Evolutionary conservation across 495 filamentous ascomycete genomes (phyloP).

Genomic region (Aspergillus indologenus): DNA sequence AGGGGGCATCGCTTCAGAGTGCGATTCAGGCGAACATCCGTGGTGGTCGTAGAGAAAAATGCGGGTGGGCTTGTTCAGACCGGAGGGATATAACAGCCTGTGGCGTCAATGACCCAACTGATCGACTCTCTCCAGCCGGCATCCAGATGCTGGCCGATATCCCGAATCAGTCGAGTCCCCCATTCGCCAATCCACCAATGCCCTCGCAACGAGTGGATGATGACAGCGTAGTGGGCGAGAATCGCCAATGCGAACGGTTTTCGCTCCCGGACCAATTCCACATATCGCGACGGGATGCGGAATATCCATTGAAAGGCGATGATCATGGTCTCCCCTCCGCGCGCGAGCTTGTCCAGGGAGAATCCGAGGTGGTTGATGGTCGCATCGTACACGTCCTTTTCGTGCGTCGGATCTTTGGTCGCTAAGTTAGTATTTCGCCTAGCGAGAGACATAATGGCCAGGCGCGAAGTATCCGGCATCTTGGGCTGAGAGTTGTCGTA

Average conservation of each 20-base stretch:
- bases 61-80: constrained; percentile 4
- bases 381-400: constrained; percentile 28
- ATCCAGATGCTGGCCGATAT: constrained; percentile 31
- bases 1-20: background rate
- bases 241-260: constrained; percentile 54
- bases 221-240: constrained; percentile 50
- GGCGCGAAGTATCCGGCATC: constrained; percentile 40
- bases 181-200: constrained; percentile 54
- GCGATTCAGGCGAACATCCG: background rate
- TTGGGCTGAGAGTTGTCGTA: constrained; percentile 23
- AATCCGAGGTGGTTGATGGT: constrained; percentile 32
- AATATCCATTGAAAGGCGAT: constrained; percentile 50
- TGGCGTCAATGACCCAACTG: constrained; percentile 41
- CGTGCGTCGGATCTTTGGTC: constrained; percentile 24
- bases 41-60: background rate
- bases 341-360: constrained; percentile 32
- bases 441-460: constrained; percentile 31
- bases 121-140: constrained; percentile 33
- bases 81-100: constrained; percentile 31
- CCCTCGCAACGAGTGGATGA: constrained; percentile 46
- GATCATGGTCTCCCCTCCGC: constrained; percentile 34
- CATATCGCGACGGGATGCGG: constrained; percentile 48
- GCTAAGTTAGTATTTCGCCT: constrained; percentile 29
- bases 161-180: constrained; percentile 32
- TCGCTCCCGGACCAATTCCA: constrained; percentile 46